Percentiles rank a stretch among this genome's conserved stretches.
These are phyloP conservation scores for Turnera subulata DNA, from an alignment of 345 rosid species.

Conservation along the genomic window DNA sequence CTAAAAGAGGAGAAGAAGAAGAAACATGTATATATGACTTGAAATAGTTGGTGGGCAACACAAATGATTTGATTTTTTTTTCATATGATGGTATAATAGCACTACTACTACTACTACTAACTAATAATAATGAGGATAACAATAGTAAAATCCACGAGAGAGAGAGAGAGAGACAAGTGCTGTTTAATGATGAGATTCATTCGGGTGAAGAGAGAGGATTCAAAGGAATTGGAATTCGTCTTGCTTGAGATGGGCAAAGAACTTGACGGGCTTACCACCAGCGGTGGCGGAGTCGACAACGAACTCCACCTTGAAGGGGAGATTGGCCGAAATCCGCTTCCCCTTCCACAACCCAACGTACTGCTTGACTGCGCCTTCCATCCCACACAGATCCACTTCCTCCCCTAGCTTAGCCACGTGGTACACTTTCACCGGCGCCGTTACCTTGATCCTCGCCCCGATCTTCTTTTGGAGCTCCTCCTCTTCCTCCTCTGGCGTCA, in stretches of 20 bases:
- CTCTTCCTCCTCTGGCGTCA: slow-evolving; percentile 11
- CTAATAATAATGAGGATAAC: no score
- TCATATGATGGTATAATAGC: no score
- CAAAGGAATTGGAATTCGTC: slow-evolving; percentile 70
- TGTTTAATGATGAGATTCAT: no score
- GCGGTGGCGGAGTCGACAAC: slow-evolving; percentile 39
- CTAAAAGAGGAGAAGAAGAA: no score
- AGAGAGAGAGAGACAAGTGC: no score
- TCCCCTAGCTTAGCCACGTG: slow-evolving; percentile 75
- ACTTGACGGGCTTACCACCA: slow-evolving; percentile 77
- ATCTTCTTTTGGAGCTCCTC: slow-evolving; percentile 33
- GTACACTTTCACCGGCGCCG: slow-evolving; percentile 73
- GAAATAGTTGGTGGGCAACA: no score
- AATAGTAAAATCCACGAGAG: no score
- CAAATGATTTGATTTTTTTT: no score
- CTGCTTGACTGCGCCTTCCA: slow-evolving; percentile 78
- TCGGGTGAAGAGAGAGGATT: no score
- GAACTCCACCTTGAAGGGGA: slow-evolving; percentile 81
- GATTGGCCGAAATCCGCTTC: slow-evolving; percentile 69
- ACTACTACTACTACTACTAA: no score
- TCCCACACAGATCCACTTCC: slow-evolving; percentile 69
- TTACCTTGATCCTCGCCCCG: slow-evolving; percentile 75
- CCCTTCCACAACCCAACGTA: slow-evolving; percentile 71
- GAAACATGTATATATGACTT: no score
- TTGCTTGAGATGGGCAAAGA: slow-evolving; percentile 81